Conservation (phyloP, 2,329 filamentous ascomycete genomes). For the Exophiala lecanii-corni region DNA sequence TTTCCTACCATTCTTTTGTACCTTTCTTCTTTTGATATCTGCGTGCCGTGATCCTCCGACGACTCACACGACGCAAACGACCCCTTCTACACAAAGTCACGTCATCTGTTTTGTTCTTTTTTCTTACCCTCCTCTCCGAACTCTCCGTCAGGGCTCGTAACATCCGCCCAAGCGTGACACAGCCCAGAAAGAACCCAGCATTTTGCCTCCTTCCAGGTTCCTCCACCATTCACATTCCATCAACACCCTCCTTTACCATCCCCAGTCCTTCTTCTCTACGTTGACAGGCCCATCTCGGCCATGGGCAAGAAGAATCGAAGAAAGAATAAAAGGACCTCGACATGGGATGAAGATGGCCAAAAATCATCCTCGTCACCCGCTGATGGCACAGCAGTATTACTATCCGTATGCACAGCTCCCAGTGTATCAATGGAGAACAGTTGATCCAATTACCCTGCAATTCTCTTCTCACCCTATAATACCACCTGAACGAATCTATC, state of each 20-base stretch:
- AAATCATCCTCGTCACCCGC: slow-evolving; percentile 31
- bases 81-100: slow-evolving; percentile 10
- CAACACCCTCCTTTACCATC: slow-evolving; percentile 19
- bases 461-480: slow-evolving; percentile 33
- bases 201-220: slow-evolving; percentile 11
- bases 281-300: slow-evolving; percentile 29
- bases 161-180: slow-evolving; percentile 17
- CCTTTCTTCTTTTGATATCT: slow-evolving; percentile 13
- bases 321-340: slow-evolving; percentile 34
- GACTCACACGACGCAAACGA: too few relatives aligned
- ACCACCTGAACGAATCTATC: slow-evolving; percentile 16
- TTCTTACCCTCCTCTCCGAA: slow-evolving; percentile 18
- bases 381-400: slow-evolving; percentile 31
- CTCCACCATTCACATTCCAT: slow-evolving; percentile 24
- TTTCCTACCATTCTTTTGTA: slow-evolving; percentile 10
- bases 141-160: too few relatives aligned
- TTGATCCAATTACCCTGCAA: slow-evolving; percentile 38
- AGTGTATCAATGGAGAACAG: slow-evolving; percentile 39
- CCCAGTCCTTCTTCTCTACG: not conserved
- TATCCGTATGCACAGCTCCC: slow-evolving; percentile 43
- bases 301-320: slow-evolving; percentile 36
- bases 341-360: slow-evolving; percentile 29
- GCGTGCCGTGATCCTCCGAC: slow-evolving; percentile 13
- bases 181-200: slow-evolving; percentile 6
- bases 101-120: slow-evolving; percentile 13